Conservation (phyloP, 352 stramenopile species). For the Globisporangium apiculatum region DNA sequence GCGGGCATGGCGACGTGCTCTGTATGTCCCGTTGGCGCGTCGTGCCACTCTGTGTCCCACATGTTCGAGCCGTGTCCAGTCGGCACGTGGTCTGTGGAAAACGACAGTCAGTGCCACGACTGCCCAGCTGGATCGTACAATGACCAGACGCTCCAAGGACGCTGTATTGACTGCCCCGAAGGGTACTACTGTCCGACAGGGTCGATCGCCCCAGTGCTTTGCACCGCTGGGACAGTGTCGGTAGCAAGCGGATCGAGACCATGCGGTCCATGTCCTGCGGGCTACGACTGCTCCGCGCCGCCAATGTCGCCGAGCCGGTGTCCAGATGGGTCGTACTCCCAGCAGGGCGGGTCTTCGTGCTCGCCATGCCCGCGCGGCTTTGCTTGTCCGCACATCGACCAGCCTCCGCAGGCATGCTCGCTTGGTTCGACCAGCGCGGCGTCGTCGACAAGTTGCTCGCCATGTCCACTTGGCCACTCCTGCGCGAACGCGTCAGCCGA, state of each 20-base stretch:
- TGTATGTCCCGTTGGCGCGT: slow-evolving; percentile 34
- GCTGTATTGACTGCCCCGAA: slow-evolving; percentile 34
- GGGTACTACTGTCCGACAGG: slow-evolving; percentile 39
- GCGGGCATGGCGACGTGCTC: slow-evolving; percentile 27
- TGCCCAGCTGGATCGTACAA: slow-evolving; percentile 39
- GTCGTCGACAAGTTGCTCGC: slow-evolving; percentile 16
- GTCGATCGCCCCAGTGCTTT: slow-evolving; percentile 19
- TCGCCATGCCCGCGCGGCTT: slow-evolving; percentile 26
- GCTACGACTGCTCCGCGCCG: slow-evolving; percentile 27
- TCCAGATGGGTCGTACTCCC: slow-evolving; percentile 10
- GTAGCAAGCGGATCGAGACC: slow-evolving; percentile 12
- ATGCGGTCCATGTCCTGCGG: slow-evolving; percentile 44
- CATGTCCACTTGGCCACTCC: slow-evolving; percentile 42
- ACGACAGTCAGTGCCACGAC: slow-evolving; percentile 32
- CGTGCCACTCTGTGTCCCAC: slow-evolving; percentile 11
- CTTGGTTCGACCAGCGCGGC: slow-evolving; percentile 14
- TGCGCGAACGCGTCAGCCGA: slow-evolving; percentile 18
- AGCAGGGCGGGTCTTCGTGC: slow-evolving; percentile 17
- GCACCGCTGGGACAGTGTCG: slow-evolving; percentile 27
- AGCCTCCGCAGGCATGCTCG: slow-evolving; percentile 9
- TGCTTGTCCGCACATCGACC: slow-evolving; percentile 13
- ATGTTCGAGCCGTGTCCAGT: slow-evolving; percentile 31
- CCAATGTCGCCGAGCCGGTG: slow-evolving; percentile 8
- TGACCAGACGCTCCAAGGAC: slow-evolving; percentile 18
- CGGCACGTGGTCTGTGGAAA: slow-evolving; percentile 36